A percentile compares a stretch with the other conserved stretches of the same genome.
Evolutionary conservation across 1,284 basidiomycete genomes (phyloP).

Genomic region (Sporisorium reilianum): DNA sequence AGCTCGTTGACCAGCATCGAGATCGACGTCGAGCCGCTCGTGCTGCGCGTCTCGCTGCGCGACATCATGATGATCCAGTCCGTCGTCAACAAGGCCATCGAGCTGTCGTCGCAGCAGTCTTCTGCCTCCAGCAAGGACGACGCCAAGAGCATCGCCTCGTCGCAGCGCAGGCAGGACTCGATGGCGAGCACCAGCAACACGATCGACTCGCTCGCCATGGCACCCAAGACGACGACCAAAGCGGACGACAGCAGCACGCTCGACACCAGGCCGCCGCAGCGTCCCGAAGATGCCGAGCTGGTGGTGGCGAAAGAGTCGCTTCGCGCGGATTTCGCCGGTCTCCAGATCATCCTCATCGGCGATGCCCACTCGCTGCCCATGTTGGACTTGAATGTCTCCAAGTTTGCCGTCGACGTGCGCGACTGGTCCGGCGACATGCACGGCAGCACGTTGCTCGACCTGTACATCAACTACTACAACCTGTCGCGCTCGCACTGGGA

Average conservation of each 20-base stretch:
- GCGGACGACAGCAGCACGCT: slow-evolving; percentile 19
- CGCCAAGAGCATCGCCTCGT: slow-evolving; percentile 40
- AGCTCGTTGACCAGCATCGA: slow-evolving; percentile 88
- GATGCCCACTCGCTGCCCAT: slow-evolving; percentile 95
- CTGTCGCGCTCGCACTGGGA: slow-evolving; percentile 98
- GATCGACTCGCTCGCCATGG: slow-evolving; percentile 38
- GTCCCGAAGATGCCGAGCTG: slow-evolving; percentile 57
- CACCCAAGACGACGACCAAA: slow-evolving; percentile 9
- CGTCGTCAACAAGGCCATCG: slow-evolving; percentile 88
- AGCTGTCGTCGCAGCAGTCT: slow-evolving; percentile 73
- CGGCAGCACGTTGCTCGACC: slow-evolving; percentile 69
- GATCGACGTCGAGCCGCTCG: slow-evolving; percentile 79
- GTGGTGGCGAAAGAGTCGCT: slow-evolving; percentile 66
- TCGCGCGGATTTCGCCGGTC: slow-evolving; percentile 73
- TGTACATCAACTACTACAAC: slow-evolving; percentile 97
- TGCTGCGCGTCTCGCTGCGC: slow-evolving; percentile 91
- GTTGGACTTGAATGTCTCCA: slow-evolving; percentile 86
- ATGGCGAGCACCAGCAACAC: slow-evolving; percentile 38
- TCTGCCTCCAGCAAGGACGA: slow-evolving; percentile 19
- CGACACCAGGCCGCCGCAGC: slow-evolving; percentile 16
- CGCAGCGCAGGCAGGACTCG: slow-evolving; percentile 46
- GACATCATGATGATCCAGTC: slow-evolving; percentile 91
- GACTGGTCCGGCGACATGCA: slow-evolving; percentile 94
- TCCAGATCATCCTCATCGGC: slow-evolving; percentile 92
- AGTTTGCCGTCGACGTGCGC: slow-evolving; percentile 84